Evolutionary conservation across 116 monocot species (phyloP).

Genomic region (Phalaenopsis hybrid): DNA sequence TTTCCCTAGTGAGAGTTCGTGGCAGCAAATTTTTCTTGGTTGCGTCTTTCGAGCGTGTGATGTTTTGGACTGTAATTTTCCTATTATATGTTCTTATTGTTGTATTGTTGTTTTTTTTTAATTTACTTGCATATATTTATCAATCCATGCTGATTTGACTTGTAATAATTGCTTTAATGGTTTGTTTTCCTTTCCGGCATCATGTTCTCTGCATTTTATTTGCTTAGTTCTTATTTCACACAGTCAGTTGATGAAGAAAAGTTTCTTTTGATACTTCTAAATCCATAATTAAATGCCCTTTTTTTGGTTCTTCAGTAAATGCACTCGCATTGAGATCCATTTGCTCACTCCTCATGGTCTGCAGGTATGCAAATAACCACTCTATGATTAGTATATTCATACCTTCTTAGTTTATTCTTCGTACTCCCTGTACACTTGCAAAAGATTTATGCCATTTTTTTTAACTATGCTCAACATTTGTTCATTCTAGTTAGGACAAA

Average conservation of each 20-base stretch:
- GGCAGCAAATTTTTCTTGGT: neutral
- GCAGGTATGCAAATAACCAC: slow-evolving; percentile 36
- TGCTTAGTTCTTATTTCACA: neutral
- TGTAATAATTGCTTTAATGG: neutral
- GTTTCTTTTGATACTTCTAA: neutral
- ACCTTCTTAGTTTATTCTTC: neutral
- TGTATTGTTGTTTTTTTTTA: neutral
- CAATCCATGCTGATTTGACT: neutral
- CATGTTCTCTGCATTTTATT: neutral
- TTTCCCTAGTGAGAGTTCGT: neutral
- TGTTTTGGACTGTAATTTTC: neutral
- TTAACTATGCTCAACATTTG: neutral
- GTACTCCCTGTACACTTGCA: neutral
- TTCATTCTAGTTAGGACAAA: neutral
- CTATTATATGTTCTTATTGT: no score
- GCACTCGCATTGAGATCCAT: slow-evolving; percentile 98
- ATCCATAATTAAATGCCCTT: neutral
- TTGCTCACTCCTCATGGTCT: slow-evolving; percentile 92
- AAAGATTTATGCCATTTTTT: neutral
- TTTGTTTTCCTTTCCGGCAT: neutral
- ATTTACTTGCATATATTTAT: neutral
- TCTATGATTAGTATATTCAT: neutral
- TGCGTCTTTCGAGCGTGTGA: neutral
- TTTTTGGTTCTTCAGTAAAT: slow-evolving; percentile 58
- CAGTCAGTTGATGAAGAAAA: neutral